Evolutionary conservation across 352 stramenopile genomes (phyloP).

Genomic region (Thraustochytrium striatum): DNA sequence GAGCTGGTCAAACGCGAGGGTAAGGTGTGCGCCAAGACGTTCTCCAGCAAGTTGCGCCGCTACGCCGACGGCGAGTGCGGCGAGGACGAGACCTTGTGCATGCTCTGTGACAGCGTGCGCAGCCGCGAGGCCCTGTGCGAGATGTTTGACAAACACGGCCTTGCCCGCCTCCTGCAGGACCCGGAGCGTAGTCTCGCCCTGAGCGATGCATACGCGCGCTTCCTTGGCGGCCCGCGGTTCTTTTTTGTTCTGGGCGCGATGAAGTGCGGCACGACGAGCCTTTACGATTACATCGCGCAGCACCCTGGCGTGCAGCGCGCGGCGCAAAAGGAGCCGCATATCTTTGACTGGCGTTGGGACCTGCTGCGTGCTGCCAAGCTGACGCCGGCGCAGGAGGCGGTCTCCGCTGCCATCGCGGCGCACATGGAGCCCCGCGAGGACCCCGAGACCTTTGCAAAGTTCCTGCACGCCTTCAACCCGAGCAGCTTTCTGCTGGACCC

Average conservation of each 20-base stretch:
- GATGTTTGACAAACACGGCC: background rate
- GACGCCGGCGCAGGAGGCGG: constrained; percentile 57
- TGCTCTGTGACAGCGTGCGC: background rate
- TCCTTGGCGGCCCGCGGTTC: constrained; percentile 67
- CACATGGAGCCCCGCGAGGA: constrained; percentile 42
- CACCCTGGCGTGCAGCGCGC: constrained; percentile 86
- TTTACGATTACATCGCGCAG: constrained; percentile 96
- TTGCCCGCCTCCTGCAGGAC: constrained; percentile 9
- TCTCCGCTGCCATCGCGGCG: constrained; percentile 60
- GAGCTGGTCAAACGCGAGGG: background rate
- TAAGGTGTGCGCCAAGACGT: background rate
- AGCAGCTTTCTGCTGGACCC: constrained; percentile 45
- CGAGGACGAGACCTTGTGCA: background rate
- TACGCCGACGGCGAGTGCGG: constrained; percentile 38
- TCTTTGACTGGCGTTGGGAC: constrained; percentile 96
- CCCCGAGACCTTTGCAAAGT: constrained; percentile 59
- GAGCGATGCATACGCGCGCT: constrained; percentile 89
- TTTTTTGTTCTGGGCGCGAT: constrained; percentile 91
- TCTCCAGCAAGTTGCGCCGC: background rate
- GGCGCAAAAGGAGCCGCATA: constrained; percentile 90
- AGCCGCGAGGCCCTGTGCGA: background rate
- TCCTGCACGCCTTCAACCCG: constrained; percentile 11
- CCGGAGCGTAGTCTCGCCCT: constrained; percentile 65
- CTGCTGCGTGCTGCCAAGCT: constrained; percentile 50
- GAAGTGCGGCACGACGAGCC: constrained; percentile 91